Base-by-base conservation (phyloP, 2,329 filamentous ascomycete genomes). In the Neocucurbitaria cava region DNA sequence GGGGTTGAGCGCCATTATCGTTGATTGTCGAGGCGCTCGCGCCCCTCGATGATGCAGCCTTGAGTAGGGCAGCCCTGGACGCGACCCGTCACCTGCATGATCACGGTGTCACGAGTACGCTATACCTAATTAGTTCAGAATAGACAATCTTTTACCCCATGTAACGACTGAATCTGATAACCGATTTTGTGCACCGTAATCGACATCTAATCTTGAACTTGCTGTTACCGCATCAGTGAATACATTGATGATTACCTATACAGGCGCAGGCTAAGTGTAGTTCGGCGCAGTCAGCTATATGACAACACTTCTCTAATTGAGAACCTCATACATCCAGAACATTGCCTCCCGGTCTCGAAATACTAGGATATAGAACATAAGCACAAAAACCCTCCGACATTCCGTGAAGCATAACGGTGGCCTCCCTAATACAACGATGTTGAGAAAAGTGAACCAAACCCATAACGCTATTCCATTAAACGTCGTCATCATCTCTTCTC, bases 1-100 rank as follows among this genome's bases (percentile, higher is more conserved):
- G 47, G 70, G 61, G 59, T 75, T 73, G 62, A 82, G 65, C 20
- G 62, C 69, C 72, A 75, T 75, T 57, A 52, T 61, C 24, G 61
- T 52, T 35, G 24, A 54, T 39, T 23, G 46, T 46, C 20, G 43
- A 43, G 48, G 53, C 44, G 36, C 46, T 40, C 26, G 31, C 45
- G 43, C 49, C 36, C 52, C 46, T 49, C 51, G 41, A 60, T 56
- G 39, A 42, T 53, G 48, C 21, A 39, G 18, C 40, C 44, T 52
- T 31, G 31, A 39, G 11, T 23, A 15, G 20, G 17, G 24, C 23
- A 15, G 42, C n/a, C n/a, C n/a, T n/a, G n/a, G n/a, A n/a, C n/a
- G n/a, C n/a, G 28, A 61, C 61, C 59, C 61, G 48, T 43, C 46
- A 35, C n/a, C n/a, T 15, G 33, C 24, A n/a, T n/a, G 45, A 35